phyloP scores from a whole-genome alignment of 768 basidiomycete species.

The Leucocoprinus leucothites region DNA sequence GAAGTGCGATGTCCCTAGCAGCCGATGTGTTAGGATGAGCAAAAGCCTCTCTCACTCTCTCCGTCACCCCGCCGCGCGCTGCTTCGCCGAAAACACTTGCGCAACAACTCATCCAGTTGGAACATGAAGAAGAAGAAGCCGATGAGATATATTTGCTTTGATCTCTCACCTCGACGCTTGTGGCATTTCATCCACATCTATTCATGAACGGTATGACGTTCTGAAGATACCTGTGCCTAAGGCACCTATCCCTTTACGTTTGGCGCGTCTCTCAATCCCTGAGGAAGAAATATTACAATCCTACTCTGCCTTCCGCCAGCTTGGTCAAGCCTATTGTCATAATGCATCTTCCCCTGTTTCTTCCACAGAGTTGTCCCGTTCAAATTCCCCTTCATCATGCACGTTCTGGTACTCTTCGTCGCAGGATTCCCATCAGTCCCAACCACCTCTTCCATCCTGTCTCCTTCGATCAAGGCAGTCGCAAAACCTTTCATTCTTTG shows the following conservation, averaged over 20 bases:
- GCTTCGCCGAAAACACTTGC: constrained; percentile 27
- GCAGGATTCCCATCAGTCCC: constrained; percentile 30
- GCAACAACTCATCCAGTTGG: constrained; percentile 30
- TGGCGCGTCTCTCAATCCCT: constrained; percentile 18
- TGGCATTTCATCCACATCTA: constrained; percentile 33
- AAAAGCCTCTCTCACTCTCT: constrained; percentile 17
- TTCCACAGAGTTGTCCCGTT: constrained; percentile 28
- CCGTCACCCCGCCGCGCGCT: constrained; percentile 18
- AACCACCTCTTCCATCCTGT: constrained; percentile 17
- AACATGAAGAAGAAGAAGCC: constrained; percentile 27
- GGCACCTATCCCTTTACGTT: constrained; percentile 13
- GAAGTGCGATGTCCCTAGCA: constrained; percentile 23
- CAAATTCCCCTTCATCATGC: constrained; percentile 36
- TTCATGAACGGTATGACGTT: constrained; percentile 24
- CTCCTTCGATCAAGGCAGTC: constrained; percentile 15
- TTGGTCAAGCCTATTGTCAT: constrained; percentile 3
- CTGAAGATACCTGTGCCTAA: constrained; percentile 10
- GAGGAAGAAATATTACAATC: constrained; percentile 7
- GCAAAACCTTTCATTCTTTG: constrained; percentile 4
- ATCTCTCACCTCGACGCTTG: constrained; percentile 24
- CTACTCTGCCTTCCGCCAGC: constrained; percentile 15
- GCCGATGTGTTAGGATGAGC: constrained; percentile 17
- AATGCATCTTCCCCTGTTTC: constrained; percentile 4
- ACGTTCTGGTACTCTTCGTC: constrained; percentile 28
- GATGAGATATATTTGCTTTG: constrained; percentile 35